A percentile compares a stretch with the other conserved stretches of the same genome.
phyloP scores from a whole-genome alignment of 176 grass and related monocot species.

The Phoenix roebelenii region DNA sequence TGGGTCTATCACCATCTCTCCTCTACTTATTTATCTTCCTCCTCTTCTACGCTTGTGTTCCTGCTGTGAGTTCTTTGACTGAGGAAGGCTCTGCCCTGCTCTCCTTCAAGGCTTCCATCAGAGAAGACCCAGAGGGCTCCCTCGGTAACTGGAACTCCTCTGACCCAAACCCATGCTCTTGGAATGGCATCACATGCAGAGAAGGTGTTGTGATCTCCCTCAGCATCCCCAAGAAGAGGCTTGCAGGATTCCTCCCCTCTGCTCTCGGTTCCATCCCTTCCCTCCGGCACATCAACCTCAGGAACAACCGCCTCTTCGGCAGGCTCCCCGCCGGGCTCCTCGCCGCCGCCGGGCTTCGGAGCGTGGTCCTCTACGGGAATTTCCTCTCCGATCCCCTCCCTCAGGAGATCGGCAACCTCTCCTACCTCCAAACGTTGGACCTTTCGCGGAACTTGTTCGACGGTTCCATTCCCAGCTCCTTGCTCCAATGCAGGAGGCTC shows the following conservation, averaged over 20 bases:
- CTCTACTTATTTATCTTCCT: too few relatives aligned
- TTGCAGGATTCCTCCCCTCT: conserved; percentile 9
- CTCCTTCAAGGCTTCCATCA: neutral
- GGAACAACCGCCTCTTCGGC: conserved; percentile 14
- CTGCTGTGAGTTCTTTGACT: too few relatives aligned
- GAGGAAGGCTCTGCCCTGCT: conserved; percentile 6
- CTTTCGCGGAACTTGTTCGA: conserved; percentile 63
- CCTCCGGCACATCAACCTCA: conserved; percentile 14
- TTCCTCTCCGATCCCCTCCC: conserved; percentile 49
- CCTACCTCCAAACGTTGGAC: conserved; percentile 76
- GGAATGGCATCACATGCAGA: conserved; percentile 14
- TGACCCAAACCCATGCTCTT: neutral
- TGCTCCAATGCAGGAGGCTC: conserved; percentile 60
- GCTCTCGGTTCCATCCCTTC: conserved; percentile 13
- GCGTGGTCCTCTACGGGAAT: conserved; percentile 77
- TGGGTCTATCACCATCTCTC: too few relatives aligned
- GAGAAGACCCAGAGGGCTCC: conserved; percentile 1
- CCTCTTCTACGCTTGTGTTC: too few relatives aligned
- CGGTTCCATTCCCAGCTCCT: conserved; percentile 46
- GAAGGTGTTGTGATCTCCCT: conserved; percentile 5
- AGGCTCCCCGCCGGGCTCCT: neutral
- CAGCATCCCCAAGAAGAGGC: conserved; percentile 15
- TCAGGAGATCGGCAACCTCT: conserved; percentile 45
- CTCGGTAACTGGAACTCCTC: conserved; percentile 8
- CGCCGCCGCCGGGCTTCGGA: conserved; percentile 25